A percentile compares a stretch with the other conserved stretches of the same genome.
Conservation (phyloP, 2,329 filamentous ascomycete species). For the Paecilomyces dactylethromorphus region DNA sequence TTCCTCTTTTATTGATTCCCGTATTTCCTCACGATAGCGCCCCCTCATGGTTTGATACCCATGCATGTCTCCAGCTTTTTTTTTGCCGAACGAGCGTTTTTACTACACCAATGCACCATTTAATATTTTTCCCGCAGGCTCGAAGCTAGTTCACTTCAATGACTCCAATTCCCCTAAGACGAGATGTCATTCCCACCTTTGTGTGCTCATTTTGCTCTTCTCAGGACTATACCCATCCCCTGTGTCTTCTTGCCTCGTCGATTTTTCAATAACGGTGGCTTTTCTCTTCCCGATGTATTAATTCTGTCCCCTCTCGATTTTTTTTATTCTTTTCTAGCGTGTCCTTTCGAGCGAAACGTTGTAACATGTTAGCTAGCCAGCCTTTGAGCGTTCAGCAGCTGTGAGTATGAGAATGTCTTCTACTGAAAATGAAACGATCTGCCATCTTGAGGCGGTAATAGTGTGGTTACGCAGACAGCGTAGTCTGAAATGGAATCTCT, state of each 20-base stretch:
- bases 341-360: background rate
- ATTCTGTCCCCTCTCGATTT: background rate
- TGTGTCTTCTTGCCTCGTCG: background rate
- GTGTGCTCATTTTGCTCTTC: background rate
- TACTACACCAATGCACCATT: slow-evolving; percentile 6
- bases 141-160: slow-evolving; percentile 20
- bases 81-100: slow-evolving; percentile 8
- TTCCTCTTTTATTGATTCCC: slow-evolving; percentile 1
- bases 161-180: background rate
- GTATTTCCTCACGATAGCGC: slow-evolving; percentile 17
- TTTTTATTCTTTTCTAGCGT: background rate
- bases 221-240: background rate
- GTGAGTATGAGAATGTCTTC: background rate
- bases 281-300: background rate
- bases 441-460: background rate
- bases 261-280: background rate
- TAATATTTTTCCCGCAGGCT: slow-evolving; percentile 22
- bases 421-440: background rate
- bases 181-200: background rate
- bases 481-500: background rate
- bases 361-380: background rate
- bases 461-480: background rate
- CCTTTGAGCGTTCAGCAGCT: background rate
- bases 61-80: slow-evolving; percentile 12
- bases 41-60: slow-evolving; percentile 24